phyloP scores from a whole-genome alignment of 2,329 filamentous ascomycete species.

The Fusarium falciforme region DNA sequence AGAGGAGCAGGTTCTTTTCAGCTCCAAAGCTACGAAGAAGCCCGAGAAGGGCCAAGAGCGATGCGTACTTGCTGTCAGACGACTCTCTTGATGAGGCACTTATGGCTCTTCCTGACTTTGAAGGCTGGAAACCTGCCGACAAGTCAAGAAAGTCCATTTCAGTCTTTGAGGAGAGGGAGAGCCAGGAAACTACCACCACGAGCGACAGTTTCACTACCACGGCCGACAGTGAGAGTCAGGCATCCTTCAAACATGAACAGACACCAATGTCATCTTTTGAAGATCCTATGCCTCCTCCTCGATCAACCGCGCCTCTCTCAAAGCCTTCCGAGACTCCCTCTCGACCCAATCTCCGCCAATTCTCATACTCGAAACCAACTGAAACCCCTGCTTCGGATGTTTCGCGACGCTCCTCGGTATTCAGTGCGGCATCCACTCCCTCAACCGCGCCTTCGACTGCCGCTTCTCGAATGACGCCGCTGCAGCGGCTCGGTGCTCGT shows the following conservation, averaged over 20 bases:
- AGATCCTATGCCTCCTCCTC: constrained; percentile 46
- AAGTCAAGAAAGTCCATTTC: constrained; percentile 53
- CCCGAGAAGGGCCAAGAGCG: constrained; percentile 49
- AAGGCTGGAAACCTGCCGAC: constrained; percentile 56
- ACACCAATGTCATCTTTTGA: constrained; percentile 40
- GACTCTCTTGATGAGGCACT: constrained; percentile 68
- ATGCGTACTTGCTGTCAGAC: constrained; percentile 64
- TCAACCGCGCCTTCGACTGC: constrained; percentile 58
- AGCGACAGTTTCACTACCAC: neutral
- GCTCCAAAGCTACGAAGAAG: constrained; percentile 41
- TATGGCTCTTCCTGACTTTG: constrained; percentile 62
- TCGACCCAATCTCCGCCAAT: constrained; percentile 48
- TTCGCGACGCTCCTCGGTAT: constrained; percentile 51
- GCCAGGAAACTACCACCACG: constrained; percentile 37
- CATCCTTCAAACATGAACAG: constrained; percentile 35
- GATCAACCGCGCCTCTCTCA: constrained; percentile 29
- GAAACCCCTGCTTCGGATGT: constrained; percentile 51
- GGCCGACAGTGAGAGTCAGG: constrained; percentile 36
- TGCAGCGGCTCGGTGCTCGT: constrained; percentile 64
- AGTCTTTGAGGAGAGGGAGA: constrained; percentile 59
- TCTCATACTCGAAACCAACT: constrained; percentile 47
- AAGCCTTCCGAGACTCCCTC: constrained; percentile 45
- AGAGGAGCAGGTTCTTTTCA: constrained; percentile 68
- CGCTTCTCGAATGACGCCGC: constrained; percentile 60
- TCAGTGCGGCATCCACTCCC: constrained; percentile 51